Conservation (phyloP, 345 rosid species). For the Corchorus olitorius region DNA sequence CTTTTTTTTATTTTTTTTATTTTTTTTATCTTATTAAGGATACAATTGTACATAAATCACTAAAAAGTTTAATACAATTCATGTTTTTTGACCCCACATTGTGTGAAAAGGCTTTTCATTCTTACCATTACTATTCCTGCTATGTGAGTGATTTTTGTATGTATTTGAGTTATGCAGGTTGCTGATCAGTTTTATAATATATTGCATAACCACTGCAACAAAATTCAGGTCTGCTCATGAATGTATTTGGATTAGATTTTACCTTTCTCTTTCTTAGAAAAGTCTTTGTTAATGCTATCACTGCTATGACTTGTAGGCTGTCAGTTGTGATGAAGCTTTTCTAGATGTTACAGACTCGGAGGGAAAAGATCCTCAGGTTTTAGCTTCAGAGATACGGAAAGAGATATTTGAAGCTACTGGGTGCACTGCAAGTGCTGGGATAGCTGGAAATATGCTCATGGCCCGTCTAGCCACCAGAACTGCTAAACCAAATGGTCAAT, state of each 20-base stretch:
- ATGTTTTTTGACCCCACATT: not conserved
- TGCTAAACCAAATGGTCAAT: conserved; percentile 96
- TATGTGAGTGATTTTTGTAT: conserved; percentile 2
- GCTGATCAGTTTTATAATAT: conserved; percentile 90
- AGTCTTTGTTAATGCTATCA: conserved; percentile 18
- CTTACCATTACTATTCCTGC: not conserved
- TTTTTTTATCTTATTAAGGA: not conserved
- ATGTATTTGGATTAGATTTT: not conserved
- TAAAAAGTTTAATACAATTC: not conserved
- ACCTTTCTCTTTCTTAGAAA: not conserved
- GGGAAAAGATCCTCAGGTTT: conserved; percentile 55
- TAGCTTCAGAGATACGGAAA: conserved; percentile 71
- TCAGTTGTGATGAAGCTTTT: conserved; percentile 99
- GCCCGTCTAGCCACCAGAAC: conserved; percentile 94
- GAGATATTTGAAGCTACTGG: conserved; percentile 79
- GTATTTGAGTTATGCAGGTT: conserved; percentile 54
- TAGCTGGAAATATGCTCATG: conserved; percentile 87
- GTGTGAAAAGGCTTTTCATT: not conserved
- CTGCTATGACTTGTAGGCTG: conserved; percentile 52
- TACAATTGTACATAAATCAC: not conserved
- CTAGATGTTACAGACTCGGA: conserved; percentile 60
- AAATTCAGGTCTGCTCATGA: conserved; percentile 68
- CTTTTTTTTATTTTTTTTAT: no score
- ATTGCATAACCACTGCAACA: conserved; percentile 79
- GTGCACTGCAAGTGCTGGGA: conserved; percentile 92